Percentiles rank a stretch among this genome's conserved stretches.
Conservation (phyloP, 306 rosid genomes). For the Cucurbita ficifolia region DNA sequence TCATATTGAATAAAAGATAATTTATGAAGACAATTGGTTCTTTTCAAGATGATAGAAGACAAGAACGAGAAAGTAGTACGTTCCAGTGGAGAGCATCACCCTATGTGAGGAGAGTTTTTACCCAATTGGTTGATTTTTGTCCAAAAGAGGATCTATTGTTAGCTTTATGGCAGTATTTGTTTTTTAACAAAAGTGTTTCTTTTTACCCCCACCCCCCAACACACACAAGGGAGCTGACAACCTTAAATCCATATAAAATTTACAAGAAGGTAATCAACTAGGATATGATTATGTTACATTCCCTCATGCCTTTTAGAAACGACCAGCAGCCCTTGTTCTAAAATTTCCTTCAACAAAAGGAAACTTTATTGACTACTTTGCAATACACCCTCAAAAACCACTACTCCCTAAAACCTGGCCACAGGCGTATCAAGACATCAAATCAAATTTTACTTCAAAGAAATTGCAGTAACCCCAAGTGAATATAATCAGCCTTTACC, state of each 20-base stretch:
- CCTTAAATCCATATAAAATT: background rate
- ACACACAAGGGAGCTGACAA: background rate
- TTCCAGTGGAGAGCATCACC: background rate
- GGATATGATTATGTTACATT: background rate
- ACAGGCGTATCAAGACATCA: background rate
- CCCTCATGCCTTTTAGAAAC: background rate
- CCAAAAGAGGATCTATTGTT: background rate
- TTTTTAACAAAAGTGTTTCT: background rate
- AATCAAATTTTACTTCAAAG: background rate
- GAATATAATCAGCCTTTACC: background rate
- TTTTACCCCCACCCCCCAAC: background rate
- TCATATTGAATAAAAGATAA: background rate
- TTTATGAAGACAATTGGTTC: background rate
- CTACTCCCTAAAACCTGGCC: background rate
- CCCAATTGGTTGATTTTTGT: background rate
- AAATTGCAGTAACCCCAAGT: background rate
- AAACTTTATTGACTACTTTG: background rate
- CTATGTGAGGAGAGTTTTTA: background rate
- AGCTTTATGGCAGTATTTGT: background rate
- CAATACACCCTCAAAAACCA: background rate
- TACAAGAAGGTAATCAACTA: background rate
- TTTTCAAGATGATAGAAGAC: background rate
- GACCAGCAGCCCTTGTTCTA: background rate
- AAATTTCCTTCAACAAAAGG: background rate
- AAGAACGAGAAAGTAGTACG: background rate